Evolutionary conservation across 768 basidiomycete species (phyloP), one percentile per base, ranked within the genome.

Genomic region (Termitomyces eurrhizus): DNA sequence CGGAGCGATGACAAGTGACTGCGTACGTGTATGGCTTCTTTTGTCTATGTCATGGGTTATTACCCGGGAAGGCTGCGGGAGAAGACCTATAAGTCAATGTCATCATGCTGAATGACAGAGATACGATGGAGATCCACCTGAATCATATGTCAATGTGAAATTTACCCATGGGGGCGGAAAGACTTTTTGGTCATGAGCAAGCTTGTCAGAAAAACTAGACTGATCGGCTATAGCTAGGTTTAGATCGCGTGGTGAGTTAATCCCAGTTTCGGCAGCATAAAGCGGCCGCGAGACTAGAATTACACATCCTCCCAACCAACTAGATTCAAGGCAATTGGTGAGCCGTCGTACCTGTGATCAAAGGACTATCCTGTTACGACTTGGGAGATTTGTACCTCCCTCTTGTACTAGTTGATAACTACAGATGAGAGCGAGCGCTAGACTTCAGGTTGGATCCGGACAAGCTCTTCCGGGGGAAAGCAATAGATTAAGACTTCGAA

Each of bases 1-100:
- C 51, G 36, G 59, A 26, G 7, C 5, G 54, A 60, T 60, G 54
- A 60, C 59, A 49, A 56, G 54, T 35, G 49, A 37, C 33, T 49
- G 48, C 29, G 46, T 60, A 60, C 59, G 59, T 60, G 29, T 39
- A 12, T 35, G 13, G 16, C 21, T 53, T 56, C 48, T 24, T 14
- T 36, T 60, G 24, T 29, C 36, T 41, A 33, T 35, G 18, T 54
- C 29, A 21, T n/a, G 35, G 46, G 24, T 41, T 32, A 44, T 44
- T 8, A 33, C n/a, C 37, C 32, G 32, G 29, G 18, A 49, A 21
- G 26, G 21, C 33, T 56, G 42, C 36, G 53, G 39, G 11, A 42
- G 53, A 55, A 39, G 37, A 26, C 18, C 52, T 52, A 7, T 18
- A 7, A 16, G 26, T 39, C 52, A 12, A 42, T 29, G 41, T 55